These are phyloP conservation scores for Pelargonium nanum DNA, from an alignment of 345 rosid genomes.

Conservation along the genomic window DNA sequence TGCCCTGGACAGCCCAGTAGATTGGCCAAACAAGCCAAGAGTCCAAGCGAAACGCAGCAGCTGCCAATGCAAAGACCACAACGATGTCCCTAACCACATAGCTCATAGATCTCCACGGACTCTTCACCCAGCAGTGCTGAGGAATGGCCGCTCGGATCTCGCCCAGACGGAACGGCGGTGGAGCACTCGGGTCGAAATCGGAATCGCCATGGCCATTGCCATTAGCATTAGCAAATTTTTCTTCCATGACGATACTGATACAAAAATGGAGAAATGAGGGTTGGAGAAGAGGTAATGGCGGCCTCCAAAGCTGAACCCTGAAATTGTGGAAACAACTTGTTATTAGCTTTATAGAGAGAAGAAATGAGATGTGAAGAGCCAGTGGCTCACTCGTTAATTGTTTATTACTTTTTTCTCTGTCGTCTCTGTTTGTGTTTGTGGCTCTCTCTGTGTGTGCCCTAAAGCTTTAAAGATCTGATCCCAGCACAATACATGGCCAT, in stretches of 20 bases:
- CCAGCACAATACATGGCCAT: no score
- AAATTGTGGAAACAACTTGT: background rate
- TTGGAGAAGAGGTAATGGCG: background rate
- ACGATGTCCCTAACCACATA: conserved; percentile 68
- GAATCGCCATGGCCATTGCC: background rate
- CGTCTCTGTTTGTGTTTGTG: no score
- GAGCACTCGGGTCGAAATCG: conserved; percentile 27
- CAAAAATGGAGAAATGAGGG: background rate
- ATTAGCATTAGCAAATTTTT: background rate
- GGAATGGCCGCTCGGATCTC: conserved; percentile 79
- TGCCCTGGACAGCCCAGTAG: conserved; percentile 84
- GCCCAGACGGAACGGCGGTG: conserved; percentile 65
- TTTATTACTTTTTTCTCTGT: no score
- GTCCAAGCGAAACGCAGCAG: conserved; percentile 59
- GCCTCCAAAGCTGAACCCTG: background rate
- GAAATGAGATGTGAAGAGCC: no score
- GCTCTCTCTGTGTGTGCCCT: no score
- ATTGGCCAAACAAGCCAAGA: conserved; percentile 83
- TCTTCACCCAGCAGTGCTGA: conserved; percentile 84
- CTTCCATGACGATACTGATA: no score
- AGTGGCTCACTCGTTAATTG: no score
- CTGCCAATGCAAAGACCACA: conserved; percentile 62
- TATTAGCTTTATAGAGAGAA: no score
- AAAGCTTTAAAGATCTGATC: no score
- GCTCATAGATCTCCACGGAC: conserved; percentile 72